These are phyloP conservation scores for Suillus occidentalis DNA, from an alignment of 768 basidiomycete species.

Conservation along the genomic window DNA sequence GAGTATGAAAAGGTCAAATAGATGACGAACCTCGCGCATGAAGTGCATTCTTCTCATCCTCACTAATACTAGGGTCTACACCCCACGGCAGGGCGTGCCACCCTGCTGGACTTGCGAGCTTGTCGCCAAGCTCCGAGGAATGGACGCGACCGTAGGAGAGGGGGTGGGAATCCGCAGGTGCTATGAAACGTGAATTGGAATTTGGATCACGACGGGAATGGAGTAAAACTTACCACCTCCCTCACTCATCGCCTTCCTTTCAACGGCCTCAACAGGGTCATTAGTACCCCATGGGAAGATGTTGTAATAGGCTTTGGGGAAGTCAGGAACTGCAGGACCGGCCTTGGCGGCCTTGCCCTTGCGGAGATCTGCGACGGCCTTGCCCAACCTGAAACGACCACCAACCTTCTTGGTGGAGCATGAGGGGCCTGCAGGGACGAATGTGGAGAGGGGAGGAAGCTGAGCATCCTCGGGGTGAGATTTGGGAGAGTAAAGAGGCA, in stretches of 20 bases:
- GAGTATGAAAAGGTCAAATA: neutral
- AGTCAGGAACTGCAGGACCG: conserved; percentile 10
- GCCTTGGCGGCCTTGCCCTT: conserved; percentile 23
- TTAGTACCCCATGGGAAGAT: conserved; percentile 84
- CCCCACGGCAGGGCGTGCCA: conserved; percentile 85
- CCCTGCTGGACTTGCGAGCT: conserved; percentile 78
- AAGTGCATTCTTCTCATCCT: conserved; percentile 14
- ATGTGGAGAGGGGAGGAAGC: conserved; percentile 28
- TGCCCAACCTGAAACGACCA: conserved; percentile 16
- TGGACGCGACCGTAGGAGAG: conserved; percentile 30
- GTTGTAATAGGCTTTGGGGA: conserved; percentile 53
- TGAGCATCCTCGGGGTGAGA: conserved; percentile 13
- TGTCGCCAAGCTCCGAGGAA: conserved; percentile 70
- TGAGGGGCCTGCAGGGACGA: conserved; percentile 23
- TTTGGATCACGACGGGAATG: neutral
- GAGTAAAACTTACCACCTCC: conserved; percentile 14
- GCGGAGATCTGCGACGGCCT: conserved; percentile 9
- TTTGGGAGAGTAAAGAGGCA: conserved; percentile 35
- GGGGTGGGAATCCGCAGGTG: conserved; percentile 2
- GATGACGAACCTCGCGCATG: neutral
- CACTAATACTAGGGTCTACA: conserved; percentile 55
- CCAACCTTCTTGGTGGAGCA: conserved; percentile 1
- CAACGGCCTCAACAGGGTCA: conserved; percentile 64
- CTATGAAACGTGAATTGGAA: conserved; percentile 12
- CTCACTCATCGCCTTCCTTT: conserved; percentile 19